Evolutionary conservation across 2,329 filamentous ascomycete genomes (phyloP).

Genomic region (Colletotrichum higginsianum): DNA sequence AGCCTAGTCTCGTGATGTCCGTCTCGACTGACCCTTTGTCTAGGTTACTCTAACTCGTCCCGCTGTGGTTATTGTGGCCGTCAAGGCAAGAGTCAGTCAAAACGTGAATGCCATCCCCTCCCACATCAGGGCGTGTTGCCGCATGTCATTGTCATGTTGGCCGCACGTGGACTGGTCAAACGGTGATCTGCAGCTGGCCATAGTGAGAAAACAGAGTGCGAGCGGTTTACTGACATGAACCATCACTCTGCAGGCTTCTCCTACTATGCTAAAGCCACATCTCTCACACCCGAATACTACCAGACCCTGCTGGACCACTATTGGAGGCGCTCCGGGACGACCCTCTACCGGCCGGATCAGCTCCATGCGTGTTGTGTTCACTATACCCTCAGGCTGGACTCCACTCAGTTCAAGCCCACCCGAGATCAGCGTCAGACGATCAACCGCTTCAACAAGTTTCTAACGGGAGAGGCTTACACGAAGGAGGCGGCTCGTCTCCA

Average conservation of each 20-base stretch:
- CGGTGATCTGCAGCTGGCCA: constrained; percentile 9
- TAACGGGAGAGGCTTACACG: constrained; percentile 78
- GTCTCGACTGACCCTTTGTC: constrained; percentile 12
- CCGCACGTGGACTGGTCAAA: constrained; percentile 5
- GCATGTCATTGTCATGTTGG: constrained; percentile 14
- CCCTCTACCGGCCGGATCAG: constrained; percentile 86
- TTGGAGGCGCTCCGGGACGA: constrained; percentile 80
- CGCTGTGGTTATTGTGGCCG: constrained; percentile 69
- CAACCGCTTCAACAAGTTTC: constrained; percentile 81
- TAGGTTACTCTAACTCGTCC: constrained; percentile 67
- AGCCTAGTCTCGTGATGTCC: background rate
- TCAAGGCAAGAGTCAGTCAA: constrained; percentile 65
- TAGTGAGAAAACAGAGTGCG: constrained; percentile 10
- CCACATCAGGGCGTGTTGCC: constrained; percentile 14
- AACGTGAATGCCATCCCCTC: constrained; percentile 56
- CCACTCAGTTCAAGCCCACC: constrained; percentile 73
- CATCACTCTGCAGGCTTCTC: constrained; percentile 71
- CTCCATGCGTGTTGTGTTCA: constrained; percentile 90
- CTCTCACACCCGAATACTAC: constrained; percentile 77
- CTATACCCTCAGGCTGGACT: constrained; percentile 85
- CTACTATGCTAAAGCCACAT: constrained; percentile 77
- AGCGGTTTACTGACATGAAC: constrained; percentile 45
- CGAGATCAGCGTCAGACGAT: constrained; percentile 82
- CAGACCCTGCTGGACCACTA: constrained; percentile 80
- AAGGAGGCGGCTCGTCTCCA: constrained; percentile 75